Evolutionary conservation across 768 basidiomycete genomes (phyloP), one percentile per base, ranked within the genome.

Genomic region (Stropharia rugosoannulata): DNA sequence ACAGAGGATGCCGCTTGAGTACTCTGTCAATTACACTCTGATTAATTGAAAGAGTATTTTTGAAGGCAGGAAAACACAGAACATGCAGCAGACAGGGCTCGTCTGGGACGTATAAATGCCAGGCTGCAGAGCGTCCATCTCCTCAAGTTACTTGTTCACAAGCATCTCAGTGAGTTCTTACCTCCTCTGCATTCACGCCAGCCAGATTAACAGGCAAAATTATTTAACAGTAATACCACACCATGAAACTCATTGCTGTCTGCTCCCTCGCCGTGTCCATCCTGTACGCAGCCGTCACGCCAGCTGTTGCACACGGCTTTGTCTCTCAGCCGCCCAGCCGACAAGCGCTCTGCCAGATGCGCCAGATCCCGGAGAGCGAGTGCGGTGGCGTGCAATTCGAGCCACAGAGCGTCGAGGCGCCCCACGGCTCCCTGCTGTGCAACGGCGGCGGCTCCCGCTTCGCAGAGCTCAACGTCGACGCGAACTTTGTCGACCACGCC

Each of bases 361-460:
- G 27, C 22, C 15, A 49, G 4, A 40, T 56, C 6, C 55, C 55
- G 1, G 7, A 6, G 5, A 32, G 29, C 29, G 41, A 35, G 38
- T 56, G 55, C 15, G 55, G 55, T 7, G 7, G 3, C 12, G 55
- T 50, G 8, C 55, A 32, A 7, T 56, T 25, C 15, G 47, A 56
- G 35, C 55, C 55, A 12, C 55, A 56, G 39, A 56, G 55, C 41
- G 55, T 56, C 41, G 55, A 56, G 41, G 55, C 27, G 5, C 41
- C 18, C 3, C 39, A 49, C 7, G 55, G 55, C 18, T 56, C 55
- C 7, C 44, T 50, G 6, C 10, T 22, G 29, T 56, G 47, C 41
- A 56, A 49, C 40, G 55, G 55, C n/a, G 39, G 37, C 11, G 55
- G 47, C 18, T 7, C 44, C 22, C 47, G 47, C 22, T 49, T 49